Base-by-base conservation (phyloP, 1,139 yeast species). In the Yamadazyma diospyri region DNA sequence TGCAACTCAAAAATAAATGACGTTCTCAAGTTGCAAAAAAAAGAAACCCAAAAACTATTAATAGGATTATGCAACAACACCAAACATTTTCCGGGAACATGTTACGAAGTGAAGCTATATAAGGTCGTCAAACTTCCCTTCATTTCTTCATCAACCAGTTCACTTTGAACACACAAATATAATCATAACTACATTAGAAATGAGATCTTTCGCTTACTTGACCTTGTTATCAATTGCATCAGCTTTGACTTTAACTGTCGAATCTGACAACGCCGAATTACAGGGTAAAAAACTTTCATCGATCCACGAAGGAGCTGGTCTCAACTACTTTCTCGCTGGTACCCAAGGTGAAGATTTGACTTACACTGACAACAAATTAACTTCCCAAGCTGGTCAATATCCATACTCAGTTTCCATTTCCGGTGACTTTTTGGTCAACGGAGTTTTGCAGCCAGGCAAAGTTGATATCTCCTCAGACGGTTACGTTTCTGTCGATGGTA, bases 271-370 rank as follows among this genome's bases (percentile, higher is more conserved):
- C 33, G 33, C 29, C 20, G 45, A 41, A 11, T 29, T 52, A 29
- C 43, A 46, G 41, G 63, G 61, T 23, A 37, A 51, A 27, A 66
- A 61, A 29, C 42, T 71, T 32, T 43, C 50, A 30, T 45, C 64
- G 20, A 43, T 43, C 27, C 81, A 73, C 49, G 78, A 71, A 55
- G 81, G 81, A 50, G 81, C 81, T 33, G 82, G 71, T 38, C 52
- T 72, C 43, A 64, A 69, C 58, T 75, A 70, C 51, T 49, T 65
- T 35, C 62, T 69, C 50, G 37, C 33, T 19, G 44, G 45, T 30
- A 25, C 29, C 3, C 34, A 36, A 27, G 35, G 42, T 15, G 33
- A 31, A 24, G 34, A 36, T 12, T 48, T 53, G 28, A 37, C 39
- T 20, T 34, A 27, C 6, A 35, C 36, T 12, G 33, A 30, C n/a